Conservation (phyloP, 2,329 filamentous ascomycete species). For the Hypoxylon sp. region DNA sequence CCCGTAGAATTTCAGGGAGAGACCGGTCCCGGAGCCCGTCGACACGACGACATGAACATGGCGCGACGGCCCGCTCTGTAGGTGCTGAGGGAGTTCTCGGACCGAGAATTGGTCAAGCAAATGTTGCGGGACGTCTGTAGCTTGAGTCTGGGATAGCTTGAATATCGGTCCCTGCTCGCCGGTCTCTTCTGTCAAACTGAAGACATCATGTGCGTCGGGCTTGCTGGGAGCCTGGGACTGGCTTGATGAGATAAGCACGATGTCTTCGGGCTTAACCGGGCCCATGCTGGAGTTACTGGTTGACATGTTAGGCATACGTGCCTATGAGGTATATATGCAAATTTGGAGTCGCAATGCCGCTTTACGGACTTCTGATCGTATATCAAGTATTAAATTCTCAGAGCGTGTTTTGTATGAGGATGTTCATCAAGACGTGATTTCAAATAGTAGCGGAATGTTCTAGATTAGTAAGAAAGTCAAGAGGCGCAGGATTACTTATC, state of each 20-base stretch:
- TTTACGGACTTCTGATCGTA: background rate
- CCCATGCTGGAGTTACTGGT: constrained; percentile 6
- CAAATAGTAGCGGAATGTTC: background rate
- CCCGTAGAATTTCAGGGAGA: constrained; percentile 64
- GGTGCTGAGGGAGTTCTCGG: constrained; percentile 50
- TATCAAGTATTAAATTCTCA: background rate
- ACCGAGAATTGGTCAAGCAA: constrained; percentile 51
- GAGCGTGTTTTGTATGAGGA: background rate
- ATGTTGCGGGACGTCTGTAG: constrained; percentile 48
- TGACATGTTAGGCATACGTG: constrained; percentile 17
- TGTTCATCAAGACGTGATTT: background rate
- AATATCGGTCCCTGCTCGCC: constrained; percentile 39
- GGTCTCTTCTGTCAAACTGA: constrained; percentile 49
- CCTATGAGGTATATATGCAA: background rate
- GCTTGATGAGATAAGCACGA: constrained; percentile 44
- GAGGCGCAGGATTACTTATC: background rate
- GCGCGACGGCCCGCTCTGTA: constrained; percentile 34
- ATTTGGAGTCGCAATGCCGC: background rate
- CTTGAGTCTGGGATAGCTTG: constrained; percentile 41
- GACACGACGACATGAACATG: constrained; percentile 72
- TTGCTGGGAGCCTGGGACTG: constrained; percentile 4
- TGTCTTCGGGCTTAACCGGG: constrained; percentile 43
- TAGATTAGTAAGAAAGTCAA: constrained; percentile 22
- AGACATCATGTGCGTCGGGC: constrained; percentile 45
- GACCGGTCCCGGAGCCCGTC: constrained; percentile 68